Evolutionary conservation across 2,329 filamentous ascomycete species (phyloP).

Genomic region (Clonostachys rhizophaga): DNA sequence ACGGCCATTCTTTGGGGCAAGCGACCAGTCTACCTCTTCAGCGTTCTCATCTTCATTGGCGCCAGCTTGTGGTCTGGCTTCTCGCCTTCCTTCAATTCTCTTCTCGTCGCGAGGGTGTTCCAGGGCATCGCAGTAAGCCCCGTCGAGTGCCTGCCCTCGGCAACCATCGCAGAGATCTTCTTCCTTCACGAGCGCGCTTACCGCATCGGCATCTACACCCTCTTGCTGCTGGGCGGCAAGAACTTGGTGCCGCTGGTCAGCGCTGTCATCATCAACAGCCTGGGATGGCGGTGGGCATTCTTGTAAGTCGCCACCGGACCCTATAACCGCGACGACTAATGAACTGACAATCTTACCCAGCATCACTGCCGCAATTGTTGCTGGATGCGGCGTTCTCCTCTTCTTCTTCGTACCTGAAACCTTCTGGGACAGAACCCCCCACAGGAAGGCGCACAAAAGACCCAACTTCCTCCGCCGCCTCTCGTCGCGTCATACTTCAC

Average conservation of each 20-base stretch:
- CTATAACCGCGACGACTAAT: background rate
- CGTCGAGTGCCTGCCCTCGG: constrained; percentile 87
- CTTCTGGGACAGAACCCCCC: constrained; percentile 85
- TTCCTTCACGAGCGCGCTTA: constrained; percentile 93
- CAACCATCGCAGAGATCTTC: constrained; percentile 94
- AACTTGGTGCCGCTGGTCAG: constrained; percentile 85
- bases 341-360: constrained; percentile 29
- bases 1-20: constrained; percentile 92
- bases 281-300: constrained; percentile 89
- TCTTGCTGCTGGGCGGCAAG: constrained; percentile 85
- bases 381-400: constrained; percentile 62
- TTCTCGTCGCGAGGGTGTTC: constrained; percentile 78
- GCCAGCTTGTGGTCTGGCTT: constrained; percentile 80
- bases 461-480: constrained; percentile 41
- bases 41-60: constrained; percentile 71
- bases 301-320: constrained; percentile 49
- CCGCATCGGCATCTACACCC: constrained; percentile 86
- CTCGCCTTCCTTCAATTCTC: constrained; percentile 75
- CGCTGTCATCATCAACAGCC: constrained; percentile 72
- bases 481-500: constrained; percentile 29
- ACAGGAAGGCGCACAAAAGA: constrained; percentile 28
- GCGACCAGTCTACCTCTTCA: constrained; percentile 79
- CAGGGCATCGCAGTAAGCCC: constrained; percentile 86
- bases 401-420: constrained; percentile 94
- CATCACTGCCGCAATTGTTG: constrained; percentile 79